Evolutionary conservation across 805 yeast species (phyloP), one percentile per base, ranked within the genome.

Genomic region (Yamadazyma paraphyllophila): DNA sequence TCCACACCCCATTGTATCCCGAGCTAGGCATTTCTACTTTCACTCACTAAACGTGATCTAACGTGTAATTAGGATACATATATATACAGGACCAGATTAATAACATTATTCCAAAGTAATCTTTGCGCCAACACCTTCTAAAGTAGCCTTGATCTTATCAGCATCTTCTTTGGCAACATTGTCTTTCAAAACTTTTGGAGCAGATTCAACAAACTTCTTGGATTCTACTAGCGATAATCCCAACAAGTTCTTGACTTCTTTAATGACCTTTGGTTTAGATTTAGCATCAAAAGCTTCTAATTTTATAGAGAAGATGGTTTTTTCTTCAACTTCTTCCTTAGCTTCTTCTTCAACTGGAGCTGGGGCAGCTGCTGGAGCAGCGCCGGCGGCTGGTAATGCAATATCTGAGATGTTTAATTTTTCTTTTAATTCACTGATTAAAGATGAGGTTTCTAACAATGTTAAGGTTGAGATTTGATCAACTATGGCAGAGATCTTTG

Each of bases 151-250:
- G 66, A 94, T 85, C 80, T 91, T 90, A 61, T 92, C 97, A 55
- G 98, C 98, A 60, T 94, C 99, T 65, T 88, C 99, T 78, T 94
- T 94, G 51, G 96, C 85, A 50, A 94, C 90, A 59, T 90, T 89
- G 60, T 94, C 99, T 76, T 94, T 94, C 68, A 94, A 77, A 38
- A 87, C 76, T 78, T 94, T 94, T 58, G 99, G 99, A 51, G 99
- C 98, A 60, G 89, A 73, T 76, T 94, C 99, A 47, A 94, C 99
- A 56, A 94, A 88, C 75, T 94, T 94, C 83, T 94, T 94, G 51
- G 97, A 88, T 66, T 94, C 98, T 50, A 94, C 99, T 58, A 94
- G 78, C 6, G 96, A 88, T 59, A 94, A 77, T 12, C 97, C 97
- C 61, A 94, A 78, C 62, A 92, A 74, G 50, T 85, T 78, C 77